phyloP scores from a whole-genome alignment of 2,329 filamentous ascomycete species.

The Hypoxylon sp. region DNA sequence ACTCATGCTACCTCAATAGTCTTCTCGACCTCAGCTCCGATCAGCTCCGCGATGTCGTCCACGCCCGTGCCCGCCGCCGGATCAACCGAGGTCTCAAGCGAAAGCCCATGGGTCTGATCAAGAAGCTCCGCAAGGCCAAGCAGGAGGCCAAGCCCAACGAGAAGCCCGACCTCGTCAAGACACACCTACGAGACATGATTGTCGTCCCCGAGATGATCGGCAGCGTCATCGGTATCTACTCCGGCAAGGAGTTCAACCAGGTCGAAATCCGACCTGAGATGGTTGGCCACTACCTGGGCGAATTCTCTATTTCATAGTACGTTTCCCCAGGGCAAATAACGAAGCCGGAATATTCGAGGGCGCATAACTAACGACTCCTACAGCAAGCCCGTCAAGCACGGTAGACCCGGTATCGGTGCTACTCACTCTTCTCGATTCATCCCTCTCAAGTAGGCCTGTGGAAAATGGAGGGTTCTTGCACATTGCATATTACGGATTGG shows the following conservation, averaged over 20 bases:
- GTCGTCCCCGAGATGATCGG: slow-evolving; percentile 99
- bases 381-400: slow-evolving; percentile 99
- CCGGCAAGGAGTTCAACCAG: slow-evolving; percentile 99
- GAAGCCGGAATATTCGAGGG: not conserved
- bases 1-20: slow-evolving; percentile 64
- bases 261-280: slow-evolving; percentile 99
- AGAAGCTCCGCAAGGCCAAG: slow-evolving; percentile 99
- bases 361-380: slow-evolving; percentile 64
- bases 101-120: slow-evolving; percentile 99
- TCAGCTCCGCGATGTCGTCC: slow-evolving; percentile 98
- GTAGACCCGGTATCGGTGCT: slow-evolving; percentile 99
- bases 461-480: slow-evolving; percentile 68
- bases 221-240: slow-evolving; percentile 98
- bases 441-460: slow-evolving; percentile 91
- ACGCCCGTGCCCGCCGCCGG: slow-evolving; percentile 97
- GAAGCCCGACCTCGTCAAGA: slow-evolving; percentile 99
- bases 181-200: slow-evolving; percentile 99
- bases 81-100: slow-evolving; percentile 99
- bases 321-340: slow-evolving; percentile 59
- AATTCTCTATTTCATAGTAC: slow-evolving; percentile 99
- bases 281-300: slow-evolving; percentile 99
- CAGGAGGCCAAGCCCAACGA: slow-evolving; percentile 99
- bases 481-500: slow-evolving; percentile 72
- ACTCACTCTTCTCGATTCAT: slow-evolving; percentile 99
- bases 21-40: slow-evolving; percentile 99